phyloP scores from a whole-genome alignment of 2,329 filamentous ascomycete genomes.

The Leptodontidium sp. region DNA sequence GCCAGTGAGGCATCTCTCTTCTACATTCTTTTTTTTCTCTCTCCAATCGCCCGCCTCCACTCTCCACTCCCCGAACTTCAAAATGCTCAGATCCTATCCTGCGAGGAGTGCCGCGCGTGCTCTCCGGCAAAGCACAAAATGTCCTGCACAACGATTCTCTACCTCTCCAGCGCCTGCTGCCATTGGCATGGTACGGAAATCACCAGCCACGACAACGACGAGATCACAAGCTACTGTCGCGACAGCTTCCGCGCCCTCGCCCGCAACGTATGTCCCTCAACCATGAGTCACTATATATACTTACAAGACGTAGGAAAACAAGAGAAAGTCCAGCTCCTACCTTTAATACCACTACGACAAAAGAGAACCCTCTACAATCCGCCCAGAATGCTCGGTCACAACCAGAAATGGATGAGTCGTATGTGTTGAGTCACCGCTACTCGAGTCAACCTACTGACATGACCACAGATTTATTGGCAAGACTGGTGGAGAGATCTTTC shows the following conservation, averaged over 20 bases:
- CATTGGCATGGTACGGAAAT: conserved; percentile 48
- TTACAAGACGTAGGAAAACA: conserved; percentile 54
- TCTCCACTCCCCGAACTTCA: conserved; percentile 29
- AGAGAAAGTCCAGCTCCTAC: conserved; percentile 70
- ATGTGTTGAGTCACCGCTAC: conserved; percentile 52
- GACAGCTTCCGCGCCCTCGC: conserved; percentile 48
- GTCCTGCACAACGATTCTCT: conserved; percentile 51
- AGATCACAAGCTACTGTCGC: conserved; percentile 61
- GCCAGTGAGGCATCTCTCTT: conserved; percentile 28
- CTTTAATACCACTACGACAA: conserved; percentile 59
- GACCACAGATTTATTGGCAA: conserved; percentile 82
- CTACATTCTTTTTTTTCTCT: conserved; percentile 11
- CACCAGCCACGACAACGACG: conserved; percentile 49
- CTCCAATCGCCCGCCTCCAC: conserved; percentile 14
- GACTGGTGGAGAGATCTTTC: conserved; percentile 95
- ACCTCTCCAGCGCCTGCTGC: conserved; percentile 50
- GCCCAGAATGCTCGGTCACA: conserved; percentile 64
- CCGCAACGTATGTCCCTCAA: conserved; percentile 36
- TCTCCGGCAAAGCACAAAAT: conserved; percentile 46
- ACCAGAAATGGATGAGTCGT: conserved; percentile 82
- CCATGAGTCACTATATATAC: conserved; percentile 41
- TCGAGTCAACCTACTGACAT: conserved; percentile 27
- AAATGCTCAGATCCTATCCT: conserved; percentile 59
- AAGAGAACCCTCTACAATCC: conserved; percentile 70
- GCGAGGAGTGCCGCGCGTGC: conserved; percentile 57